A percentile compares a stretch with the other conserved stretches of the same genome.
Evolutionary conservation across 1,139 yeast genomes (phyloP).

Genomic region (Kurtzmaniella natalensis): DNA sequence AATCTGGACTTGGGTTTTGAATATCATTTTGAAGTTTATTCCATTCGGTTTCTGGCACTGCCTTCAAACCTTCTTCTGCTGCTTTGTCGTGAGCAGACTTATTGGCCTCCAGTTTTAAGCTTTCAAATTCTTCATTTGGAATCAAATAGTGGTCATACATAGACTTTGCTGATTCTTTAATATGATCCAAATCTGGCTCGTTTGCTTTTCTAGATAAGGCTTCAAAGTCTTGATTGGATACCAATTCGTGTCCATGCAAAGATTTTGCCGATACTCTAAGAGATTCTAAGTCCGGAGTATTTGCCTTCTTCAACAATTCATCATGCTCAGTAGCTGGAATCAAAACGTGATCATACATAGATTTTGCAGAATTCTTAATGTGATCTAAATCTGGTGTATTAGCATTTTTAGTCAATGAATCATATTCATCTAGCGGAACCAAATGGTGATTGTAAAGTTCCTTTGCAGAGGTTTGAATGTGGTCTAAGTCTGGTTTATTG

Average conservation of each 20-base stretch:
- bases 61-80: conserved; percentile 4
- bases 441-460: too few species aligned
- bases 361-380: conserved; percentile 17
- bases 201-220: conserved; percentile 4
- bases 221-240: too few species aligned
- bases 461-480: conserved; percentile 1
- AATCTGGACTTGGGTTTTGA: conserved; percentile 22
- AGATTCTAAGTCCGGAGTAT: conserved; percentile 5
- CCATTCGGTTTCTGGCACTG: conserved; percentile 14
- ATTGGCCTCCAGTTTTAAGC: neutral
- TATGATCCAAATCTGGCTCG: conserved; percentile 19
- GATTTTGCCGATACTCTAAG: conserved; percentile 20
- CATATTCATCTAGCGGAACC: conserved; percentile 3
- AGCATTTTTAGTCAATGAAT: conserved; percentile 10
- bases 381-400: conserved; percentile 17
- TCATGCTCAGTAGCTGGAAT: conserved; percentile 5
- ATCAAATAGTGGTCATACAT: conserved; percentile 15
- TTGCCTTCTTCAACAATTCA: conserved; percentile 4
- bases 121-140: neutral
- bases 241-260: too few species aligned
- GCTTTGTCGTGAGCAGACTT: conserved; percentile 3
- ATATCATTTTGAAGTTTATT: conserved; percentile 12
- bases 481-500: conserved; percentile 20
- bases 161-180: conserved; percentile 15
- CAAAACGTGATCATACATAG: neutral